Evolutionary conservation across 1,139 yeast genomes (phyloP), one percentile per base, ranked within the genome.

Genomic region (Arxiozyma slooffiae): DNA sequence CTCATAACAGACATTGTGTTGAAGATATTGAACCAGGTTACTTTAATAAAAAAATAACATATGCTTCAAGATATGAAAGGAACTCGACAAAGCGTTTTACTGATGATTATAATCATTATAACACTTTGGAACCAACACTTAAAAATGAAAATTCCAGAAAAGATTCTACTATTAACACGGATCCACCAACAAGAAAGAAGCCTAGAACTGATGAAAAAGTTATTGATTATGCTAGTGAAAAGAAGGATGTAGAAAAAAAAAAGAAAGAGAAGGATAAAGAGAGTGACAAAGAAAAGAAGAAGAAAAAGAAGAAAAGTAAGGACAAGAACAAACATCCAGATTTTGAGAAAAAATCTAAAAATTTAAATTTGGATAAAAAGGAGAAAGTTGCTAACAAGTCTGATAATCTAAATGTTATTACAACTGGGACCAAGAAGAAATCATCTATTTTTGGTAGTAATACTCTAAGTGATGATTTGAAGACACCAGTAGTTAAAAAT

Each of bases 1-100:
- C 95, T 0, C 68, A 70, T 44, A 60, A 67, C 0, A 71, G 95
- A 57, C 58, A 65, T 16, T 61, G 71, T 54, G 56, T 71, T 20
- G 59, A 60, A 18, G 54, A 55, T 8, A 72, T 70, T 1, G 57
- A 55, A 23, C 54, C 62, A 4, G 76, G 76, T 1, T 71, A 71
- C 18, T 34, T 42, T 30, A 34, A 30, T 18, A 38, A 24, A 9
- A 42, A 34, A 11, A 21, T n/a, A 16, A 11, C 39, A 2, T 34
- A 42, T 17, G 16, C 23, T 30, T 30, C 45, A 8, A 42, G 39
- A 30, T 21, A 18, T 20, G 38, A 20, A 11, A 42, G 45, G 16
- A 14, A 18, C 14, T 23, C 21, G n/a, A 1, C 44, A 26, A 50
- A 50, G 36, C 48, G 44, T 34, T 44, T 48, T 21, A 22, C 50